Evolutionary conservation across 2,329 filamentous ascomycete genomes (phyloP).

Genomic region (Trichoderma aggressivum): DNA sequence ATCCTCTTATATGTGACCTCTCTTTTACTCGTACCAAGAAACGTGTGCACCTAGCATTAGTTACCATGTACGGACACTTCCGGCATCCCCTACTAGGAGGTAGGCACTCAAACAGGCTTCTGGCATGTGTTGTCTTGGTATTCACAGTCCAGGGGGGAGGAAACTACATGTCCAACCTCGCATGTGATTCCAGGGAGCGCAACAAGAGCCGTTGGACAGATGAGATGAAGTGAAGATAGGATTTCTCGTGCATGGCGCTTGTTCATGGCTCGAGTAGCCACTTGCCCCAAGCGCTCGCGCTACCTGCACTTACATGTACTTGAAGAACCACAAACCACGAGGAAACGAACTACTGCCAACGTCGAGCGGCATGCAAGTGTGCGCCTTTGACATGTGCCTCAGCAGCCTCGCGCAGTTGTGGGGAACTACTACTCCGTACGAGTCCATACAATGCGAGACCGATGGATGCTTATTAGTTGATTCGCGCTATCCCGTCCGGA

Average conservation of each 20-base stretch:
- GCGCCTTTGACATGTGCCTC: not conserved
- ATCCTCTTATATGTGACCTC: not conserved
- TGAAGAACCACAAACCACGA: not conserved
- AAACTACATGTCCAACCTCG: not conserved
- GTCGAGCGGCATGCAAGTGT: not conserved
- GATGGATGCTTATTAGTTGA: not conserved
- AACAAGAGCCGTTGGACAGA: not conserved
- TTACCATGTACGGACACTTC: not conserved
- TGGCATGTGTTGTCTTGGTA: not conserved
- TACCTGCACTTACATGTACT: not conserved
- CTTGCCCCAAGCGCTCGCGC: not conserved
- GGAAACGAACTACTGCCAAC: not conserved
- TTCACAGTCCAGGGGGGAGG: not conserved
- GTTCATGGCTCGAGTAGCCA: not conserved
- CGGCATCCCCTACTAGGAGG: not conserved
- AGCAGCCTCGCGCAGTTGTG: slow-evolving; percentile 1
- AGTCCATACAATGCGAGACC: not conserved
- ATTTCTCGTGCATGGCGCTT: slow-evolving; percentile 7
- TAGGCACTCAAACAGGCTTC: not conserved
- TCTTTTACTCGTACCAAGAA: not conserved
- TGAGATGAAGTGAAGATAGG: not conserved
- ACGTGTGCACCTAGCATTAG: not conserved
- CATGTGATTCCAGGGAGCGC: not conserved
- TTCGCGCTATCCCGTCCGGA: not conserved
- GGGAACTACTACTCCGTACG: not conserved